These are phyloP conservation scores for Eucalyptus sp. DNA, from an alignment of 345 rosid species.

Conservation along the genomic window DNA sequence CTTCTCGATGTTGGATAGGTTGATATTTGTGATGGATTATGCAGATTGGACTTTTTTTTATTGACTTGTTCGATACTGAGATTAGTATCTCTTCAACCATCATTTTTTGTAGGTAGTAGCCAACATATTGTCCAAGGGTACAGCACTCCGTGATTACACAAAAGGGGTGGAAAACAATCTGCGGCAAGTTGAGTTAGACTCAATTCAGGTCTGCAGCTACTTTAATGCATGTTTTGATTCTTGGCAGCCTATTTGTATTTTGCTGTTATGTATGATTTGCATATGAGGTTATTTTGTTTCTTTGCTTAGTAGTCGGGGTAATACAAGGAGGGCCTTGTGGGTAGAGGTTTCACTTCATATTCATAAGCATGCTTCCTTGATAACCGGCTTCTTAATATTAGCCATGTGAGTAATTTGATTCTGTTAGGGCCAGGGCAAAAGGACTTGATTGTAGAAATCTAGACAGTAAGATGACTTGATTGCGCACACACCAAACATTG, in stretches of 20 bases:
- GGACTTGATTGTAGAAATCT: not conserved
- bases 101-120: slow-evolving; percentile 56
- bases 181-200: slow-evolving; percentile 85
- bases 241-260: not conserved
- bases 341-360: not conserved
- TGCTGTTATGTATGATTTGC: not conserved
- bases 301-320: not conserved
- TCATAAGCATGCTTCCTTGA: not conserved
- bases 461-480: not conserved
- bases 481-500: not conserved
- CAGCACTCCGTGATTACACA: slow-evolving; percentile 67
- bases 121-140: slow-evolving; percentile 81
- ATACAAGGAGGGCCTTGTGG: not conserved
- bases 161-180: slow-evolving; percentile 96
- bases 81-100: not conserved
- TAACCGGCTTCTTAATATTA: not conserved
- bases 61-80: not conserved
- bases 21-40: not conserved
- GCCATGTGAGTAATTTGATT: not conserved
- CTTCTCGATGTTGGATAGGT: not conserved
- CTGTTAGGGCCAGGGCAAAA: not conserved
- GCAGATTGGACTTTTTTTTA: not conserved
- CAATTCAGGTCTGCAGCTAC: slow-evolving; percentile 55
- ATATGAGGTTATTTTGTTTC: not conserved
- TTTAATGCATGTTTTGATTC: not conserved